Evolutionary conservation across 2,329 filamentous ascomycete species (phyloP), one percentile per base, ranked within the genome.

Genomic region (Helotiales sp.): DNA sequence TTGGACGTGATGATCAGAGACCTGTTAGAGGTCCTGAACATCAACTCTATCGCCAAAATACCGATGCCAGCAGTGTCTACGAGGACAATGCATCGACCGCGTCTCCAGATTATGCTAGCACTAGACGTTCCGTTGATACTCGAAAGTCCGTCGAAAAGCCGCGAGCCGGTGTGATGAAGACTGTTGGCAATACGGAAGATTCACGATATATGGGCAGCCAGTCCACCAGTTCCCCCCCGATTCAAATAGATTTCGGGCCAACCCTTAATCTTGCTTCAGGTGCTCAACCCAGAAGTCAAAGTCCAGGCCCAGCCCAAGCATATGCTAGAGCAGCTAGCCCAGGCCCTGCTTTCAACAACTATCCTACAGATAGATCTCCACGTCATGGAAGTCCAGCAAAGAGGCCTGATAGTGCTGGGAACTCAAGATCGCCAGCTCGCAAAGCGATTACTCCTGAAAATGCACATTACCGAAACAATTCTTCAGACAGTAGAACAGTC

Each of bases 241-340:
- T 97, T 68, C 92, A 85, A 4, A 87, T 97, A 69, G 90, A 97
- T 77, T 97, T 97, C 79, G 95, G 95, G 0, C 93, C 90, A 6
- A 97, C 94, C 0, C 81, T 92, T 73, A 90, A 91, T 67, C 71
- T 73, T 52, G 69, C 73, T 54, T 68, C 74, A 6, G 69, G 70
- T 30, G 57, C 63, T n/a, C 55, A 58, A 28, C 61, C 65, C 4
- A 67, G 70, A 67, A 63, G 66, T 54, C 72, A 67, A 24, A 75
- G 71, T 67, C 73, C 75, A 79, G 94, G 94, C 0, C 92, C 89
- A 5, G 96, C 93, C 2, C 69, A 72, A 55, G 61, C 61, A 32
- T 72, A 70, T 37, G 65, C 61, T 11, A 61, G 70, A 65, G n/a
- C 62, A 32, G 54, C 66, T 11, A 75, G 65, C 61, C 66, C 72